phyloP scores from a whole-genome alignment of 331 rosid genomes.

The Saraca asoca region DNA sequence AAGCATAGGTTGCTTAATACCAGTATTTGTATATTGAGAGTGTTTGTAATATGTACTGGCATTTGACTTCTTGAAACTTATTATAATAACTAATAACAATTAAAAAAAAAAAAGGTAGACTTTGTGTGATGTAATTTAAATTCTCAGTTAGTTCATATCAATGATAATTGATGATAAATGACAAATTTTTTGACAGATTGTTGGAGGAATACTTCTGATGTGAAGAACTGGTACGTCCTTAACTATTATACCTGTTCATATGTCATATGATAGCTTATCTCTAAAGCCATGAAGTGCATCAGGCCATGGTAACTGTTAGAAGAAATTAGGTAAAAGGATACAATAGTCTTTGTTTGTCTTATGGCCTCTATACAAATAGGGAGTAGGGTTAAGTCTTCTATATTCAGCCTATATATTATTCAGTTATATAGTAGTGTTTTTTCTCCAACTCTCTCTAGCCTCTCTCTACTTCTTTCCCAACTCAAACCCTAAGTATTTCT shows the following conservation, averaged over 20 bases:
- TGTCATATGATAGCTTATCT: slow-evolving; percentile 13
- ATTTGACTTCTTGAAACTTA: slow-evolving; percentile 13
- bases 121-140: background rate
- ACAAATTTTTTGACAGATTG: slow-evolving; percentile 65
- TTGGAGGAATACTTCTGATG: slow-evolving; percentile 71
- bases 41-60: background rate
- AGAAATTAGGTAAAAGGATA: no score
- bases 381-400: no score
- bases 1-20: slow-evolving; percentile 6
- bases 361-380: no score
- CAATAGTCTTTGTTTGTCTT: no score
- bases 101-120: slow-evolving; percentile 22
- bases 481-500: no score
- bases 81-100: background rate
- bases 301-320: slow-evolving; percentile 12
- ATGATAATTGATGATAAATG: slow-evolving; percentile 34
- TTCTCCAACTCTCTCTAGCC: no score
- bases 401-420: no score
- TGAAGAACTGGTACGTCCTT: slow-evolving; percentile 73
- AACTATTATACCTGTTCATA: slow-evolving; percentile 28
- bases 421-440: no score
- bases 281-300: slow-evolving; percentile 17
- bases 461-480: no score
- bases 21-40: background rate
- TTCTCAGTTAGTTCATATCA: slow-evolving; percentile 7